Conservation (phyloP, 73 alveolate genomes). For the Stentor coeruleus region DNA sequence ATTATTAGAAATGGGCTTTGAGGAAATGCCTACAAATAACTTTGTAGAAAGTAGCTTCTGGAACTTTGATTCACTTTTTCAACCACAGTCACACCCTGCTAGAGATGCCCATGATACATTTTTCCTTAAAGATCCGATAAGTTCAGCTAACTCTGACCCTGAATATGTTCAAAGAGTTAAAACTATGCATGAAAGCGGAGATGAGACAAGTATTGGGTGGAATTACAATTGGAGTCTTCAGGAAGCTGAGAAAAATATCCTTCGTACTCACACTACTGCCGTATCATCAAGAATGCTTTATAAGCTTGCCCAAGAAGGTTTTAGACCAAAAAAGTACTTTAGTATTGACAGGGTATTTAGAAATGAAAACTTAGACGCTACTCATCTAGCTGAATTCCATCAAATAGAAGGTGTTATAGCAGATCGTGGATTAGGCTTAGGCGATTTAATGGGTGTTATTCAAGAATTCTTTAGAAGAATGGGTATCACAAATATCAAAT, state of each 20-base stretch:
- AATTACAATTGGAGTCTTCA: slow-evolving; percentile 95
- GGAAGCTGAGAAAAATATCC: slow-evolving; percentile 96
- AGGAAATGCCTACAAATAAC: slow-evolving; percentile 99
- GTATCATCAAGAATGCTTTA: slow-evolving; percentile 85
- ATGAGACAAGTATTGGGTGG: slow-evolving; percentile 97
- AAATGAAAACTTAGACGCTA: slow-evolving; percentile 99
- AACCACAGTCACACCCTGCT: slow-evolving; percentile 99
- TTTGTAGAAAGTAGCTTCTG: slow-evolving; percentile 99
- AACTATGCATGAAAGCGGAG: slow-evolving; percentile 97
- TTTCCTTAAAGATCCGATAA: slow-evolving; percentile 85
- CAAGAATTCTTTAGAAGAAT: slow-evolving; percentile 94
- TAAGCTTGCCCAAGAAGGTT: slow-evolving; percentile 68
- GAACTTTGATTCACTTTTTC: slow-evolving; percentile 99
- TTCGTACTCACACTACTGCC: slow-evolving; percentile 99
- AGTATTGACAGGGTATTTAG: slow-evolving; percentile 98
- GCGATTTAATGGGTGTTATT: slow-evolving; percentile 92
- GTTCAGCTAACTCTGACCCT: slow-evolving; percentile 65
- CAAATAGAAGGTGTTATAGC: slow-evolving; percentile 99
- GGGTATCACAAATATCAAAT: slow-evolving; percentile 97
- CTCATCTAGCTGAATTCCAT: slow-evolving; percentile 99
- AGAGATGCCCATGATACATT: slow-evolving; percentile 99
- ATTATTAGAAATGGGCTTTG: slow-evolving; percentile 97
- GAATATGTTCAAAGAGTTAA: slow-evolving; percentile 94
- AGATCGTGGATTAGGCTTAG: slow-evolving; percentile 94
- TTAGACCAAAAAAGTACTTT: slow-evolving; percentile 98